Evolutionary conservation across 352 stramenopile species (phyloP).

Genomic region (Pythium brachiatum): DNA sequence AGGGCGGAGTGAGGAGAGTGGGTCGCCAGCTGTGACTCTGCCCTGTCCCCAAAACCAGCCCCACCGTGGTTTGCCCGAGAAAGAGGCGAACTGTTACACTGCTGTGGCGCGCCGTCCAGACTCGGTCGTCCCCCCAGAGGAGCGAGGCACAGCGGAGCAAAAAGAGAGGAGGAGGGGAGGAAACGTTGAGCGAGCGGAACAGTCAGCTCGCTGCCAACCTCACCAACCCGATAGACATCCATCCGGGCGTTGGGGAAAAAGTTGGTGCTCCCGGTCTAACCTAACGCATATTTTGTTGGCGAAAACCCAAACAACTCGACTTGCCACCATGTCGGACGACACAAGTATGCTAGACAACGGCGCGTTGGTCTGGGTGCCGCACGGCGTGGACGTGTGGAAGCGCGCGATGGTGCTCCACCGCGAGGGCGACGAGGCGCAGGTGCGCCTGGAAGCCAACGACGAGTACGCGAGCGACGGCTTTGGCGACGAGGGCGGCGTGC

Average conservation of each 20-base stretch:
- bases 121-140: not conserved
- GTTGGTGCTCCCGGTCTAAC: not conserved
- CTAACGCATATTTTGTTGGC: constrained; percentile 7
- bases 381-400: constrained; percentile 76
- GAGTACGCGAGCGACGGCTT: constrained; percentile 36
- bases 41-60: not conserved
- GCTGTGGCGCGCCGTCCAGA: no score
- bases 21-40: constrained; percentile 17
- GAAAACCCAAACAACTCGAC: not conserved
- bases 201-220: not conserved
- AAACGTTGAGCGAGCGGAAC: constrained; percentile 4
- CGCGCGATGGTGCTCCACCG: constrained; percentile 65
- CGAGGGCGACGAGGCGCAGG: constrained; percentile 46
- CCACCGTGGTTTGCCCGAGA: not conserved
- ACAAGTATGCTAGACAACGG: constrained; percentile 53
- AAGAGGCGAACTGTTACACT: not conserved
- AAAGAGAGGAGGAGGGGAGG: constrained; percentile 8
- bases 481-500: constrained; percentile 59
- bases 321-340: not conserved
- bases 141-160: not conserved
- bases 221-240: not conserved
- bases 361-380: constrained; percentile 79
- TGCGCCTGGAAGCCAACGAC: constrained; percentile 59
- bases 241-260: not conserved
- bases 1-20: constrained; percentile 5